Base-by-base conservation (phyloP, 2,329 filamentous ascomycete species). In the Penicillium sp. region DNA sequence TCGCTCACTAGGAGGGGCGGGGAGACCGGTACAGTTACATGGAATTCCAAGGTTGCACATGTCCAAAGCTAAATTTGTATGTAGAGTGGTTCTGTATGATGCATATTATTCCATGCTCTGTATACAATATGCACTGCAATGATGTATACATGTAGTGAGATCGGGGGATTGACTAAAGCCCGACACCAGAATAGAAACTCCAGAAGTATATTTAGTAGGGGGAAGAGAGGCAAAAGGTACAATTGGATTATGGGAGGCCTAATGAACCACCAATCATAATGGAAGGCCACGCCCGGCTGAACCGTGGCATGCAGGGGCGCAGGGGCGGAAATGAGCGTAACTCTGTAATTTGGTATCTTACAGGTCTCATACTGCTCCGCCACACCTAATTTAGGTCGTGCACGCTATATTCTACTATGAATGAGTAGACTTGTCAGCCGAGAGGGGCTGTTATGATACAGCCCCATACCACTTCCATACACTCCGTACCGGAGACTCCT, bases 241-340 rank as follows among this genome's bases (percentile, higher is more conserved):
- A 27, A 27, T 8, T 18, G 18, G 18, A 27, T 39, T 43, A 38
- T 49, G 49, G 43, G 46, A 39, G 31, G 32, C 4, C 34, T 36
- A 14, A 5, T 7, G 5, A 3, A 5, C 18, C n/a, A 9, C 32
- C 24, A 39, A 50, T 40, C 16, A 21, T 50, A 14, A 45, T 54
- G 31, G 43, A 47, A 27, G 24, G 8, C 9, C 8, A 16, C 2
- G 10, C 3, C 18, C 10, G 14, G 27, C 31, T 22, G 43, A 53
- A 43, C 56, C 56, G 44, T 45, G 56, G 56, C 43, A 58, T 58
- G 53, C 56, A 58, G 56, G 56, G 56, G 56, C 38, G 51, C 51
- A 54, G 52, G 52, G 46, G 52, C 36, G 29, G 46, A 40, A 53
- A 49, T 53, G 48, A 52, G 27, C 43, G 54, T 52, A 18, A 18